Conservation (phyloP, 306 rosid species). For the Casuarina equisetifolia region DNA sequence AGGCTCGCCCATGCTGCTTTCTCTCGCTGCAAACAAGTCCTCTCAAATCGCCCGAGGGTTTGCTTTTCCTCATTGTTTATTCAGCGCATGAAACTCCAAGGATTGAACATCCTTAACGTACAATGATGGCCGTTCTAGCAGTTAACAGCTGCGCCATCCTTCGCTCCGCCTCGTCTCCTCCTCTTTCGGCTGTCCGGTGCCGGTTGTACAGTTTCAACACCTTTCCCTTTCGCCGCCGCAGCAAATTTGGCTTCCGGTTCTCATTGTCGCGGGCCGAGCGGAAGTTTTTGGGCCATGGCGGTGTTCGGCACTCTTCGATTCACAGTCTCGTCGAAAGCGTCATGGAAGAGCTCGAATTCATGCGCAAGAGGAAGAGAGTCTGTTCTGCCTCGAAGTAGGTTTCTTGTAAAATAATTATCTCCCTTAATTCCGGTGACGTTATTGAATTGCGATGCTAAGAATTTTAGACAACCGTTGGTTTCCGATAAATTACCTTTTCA, state of each 20-base stretch:
- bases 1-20: background rate
- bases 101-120: slow-evolving; percentile 18
- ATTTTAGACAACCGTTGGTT: slow-evolving; percentile 6
- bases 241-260: slow-evolving; percentile 20
- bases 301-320: slow-evolving; percentile 42
- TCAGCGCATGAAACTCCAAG: slow-evolving; percentile 11
- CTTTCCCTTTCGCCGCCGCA: slow-evolving; percentile 34
- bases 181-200: slow-evolving; percentile 52
- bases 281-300: slow-evolving; percentile 32
- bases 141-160: slow-evolving; percentile 55
- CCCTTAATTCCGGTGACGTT: background rate
- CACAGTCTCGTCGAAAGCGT: slow-evolving; percentile 60
- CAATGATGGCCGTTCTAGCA: slow-evolving; percentile 69
- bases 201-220: slow-evolving; percentile 31
- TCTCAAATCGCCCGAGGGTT: background rate
- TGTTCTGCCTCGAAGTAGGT: slow-evolving; percentile 56
- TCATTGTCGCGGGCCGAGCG: slow-evolving; percentile 22
- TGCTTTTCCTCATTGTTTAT: background rate
- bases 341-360: slow-evolving; percentile 59
- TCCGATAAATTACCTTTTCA: slow-evolving; percentile 1
- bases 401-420: background rate
- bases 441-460: background rate
- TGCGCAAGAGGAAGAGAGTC: slow-evolving; percentile 46
- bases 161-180: slow-evolving; percentile 49
- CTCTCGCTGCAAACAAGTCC: background rate